A percentile compares a stretch with the other conserved stretches of the same genome.
Conservation (phyloP, 1,284 basidiomycete genomes). For the Puccinia coronata region DNA sequence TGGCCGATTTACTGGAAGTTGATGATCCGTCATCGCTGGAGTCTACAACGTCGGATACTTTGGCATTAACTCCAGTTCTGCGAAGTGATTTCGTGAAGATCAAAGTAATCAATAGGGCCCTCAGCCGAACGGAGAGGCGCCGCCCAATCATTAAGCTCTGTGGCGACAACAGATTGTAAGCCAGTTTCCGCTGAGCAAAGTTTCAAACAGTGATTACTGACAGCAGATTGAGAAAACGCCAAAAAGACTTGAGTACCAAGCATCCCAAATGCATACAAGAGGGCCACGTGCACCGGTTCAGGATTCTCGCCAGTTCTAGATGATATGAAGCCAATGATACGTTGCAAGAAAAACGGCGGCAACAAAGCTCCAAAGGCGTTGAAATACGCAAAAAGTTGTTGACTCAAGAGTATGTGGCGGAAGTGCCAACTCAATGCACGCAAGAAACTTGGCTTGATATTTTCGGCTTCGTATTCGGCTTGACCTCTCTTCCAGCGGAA, state of each 20-base stretch:
- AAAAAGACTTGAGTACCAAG: slow-evolving; percentile 60
- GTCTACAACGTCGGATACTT: slow-evolving; percentile 49
- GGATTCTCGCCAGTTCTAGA: slow-evolving; percentile 55
- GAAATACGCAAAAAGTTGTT: slow-evolving; percentile 60
- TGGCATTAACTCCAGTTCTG: slow-evolving; percentile 59
- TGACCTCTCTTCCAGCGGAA: slow-evolving; percentile 40
- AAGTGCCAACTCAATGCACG: slow-evolving; percentile 39
- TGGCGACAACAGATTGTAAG: background rate
- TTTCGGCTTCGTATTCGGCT: slow-evolving; percentile 24
- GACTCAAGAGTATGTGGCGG: slow-evolving; percentile 52
- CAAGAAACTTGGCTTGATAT: slow-evolving; percentile 40
- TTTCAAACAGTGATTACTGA: background rate
- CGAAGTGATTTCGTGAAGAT: slow-evolving; percentile 65
- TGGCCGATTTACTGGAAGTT: slow-evolving; percentile 13
- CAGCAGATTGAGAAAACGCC: slow-evolving; percentile 39
- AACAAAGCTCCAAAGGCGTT: slow-evolving; percentile 62
- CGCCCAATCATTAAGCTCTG: slow-evolving; percentile 38
- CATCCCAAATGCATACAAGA: slow-evolving; percentile 63
- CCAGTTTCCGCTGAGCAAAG: background rate
- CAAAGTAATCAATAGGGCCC: slow-evolving; percentile 63
- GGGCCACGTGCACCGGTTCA: slow-evolving; percentile 62
- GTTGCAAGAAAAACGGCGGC: slow-evolving; percentile 62
- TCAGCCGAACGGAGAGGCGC: slow-evolving; percentile 52
- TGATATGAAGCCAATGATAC: slow-evolving; percentile 62
- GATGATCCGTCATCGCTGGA: slow-evolving; percentile 56